These are phyloP conservation scores for Bipolaris sorokiniana DNA, from an alignment of 2,329 filamentous ascomycete genomes.

Conservation along the genomic window DNA sequence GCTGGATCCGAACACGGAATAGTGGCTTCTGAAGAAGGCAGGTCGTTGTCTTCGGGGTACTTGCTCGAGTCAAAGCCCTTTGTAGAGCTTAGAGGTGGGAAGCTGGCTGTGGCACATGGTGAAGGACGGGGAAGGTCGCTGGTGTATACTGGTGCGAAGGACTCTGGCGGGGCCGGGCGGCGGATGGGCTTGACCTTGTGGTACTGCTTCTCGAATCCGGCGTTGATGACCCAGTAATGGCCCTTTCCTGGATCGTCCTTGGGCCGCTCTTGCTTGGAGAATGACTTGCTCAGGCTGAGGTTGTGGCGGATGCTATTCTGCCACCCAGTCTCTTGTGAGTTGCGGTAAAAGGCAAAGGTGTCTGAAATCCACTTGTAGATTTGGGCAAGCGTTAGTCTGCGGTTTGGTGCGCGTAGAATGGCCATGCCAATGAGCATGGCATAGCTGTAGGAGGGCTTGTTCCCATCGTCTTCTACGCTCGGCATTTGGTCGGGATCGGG, in stretches of 20 bases:
- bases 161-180: conserved; percentile 55
- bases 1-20: conserved; percentile 59
- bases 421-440: conserved; percentile 96
- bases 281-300: conserved; percentile 93
- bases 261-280: conserved; percentile 91
- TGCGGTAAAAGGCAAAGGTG: conserved; percentile 83
- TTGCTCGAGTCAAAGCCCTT: conserved; percentile 58
- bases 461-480: conserved; percentile 79
- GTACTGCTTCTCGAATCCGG: conserved; percentile 88
- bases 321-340: conserved; percentile 84
- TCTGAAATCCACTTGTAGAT: conserved; percentile 99
- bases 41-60: conserved; percentile 58
- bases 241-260: conserved; percentile 98
- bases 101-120: conserved; percentile 47
- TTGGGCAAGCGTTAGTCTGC: conserved; percentile 85
- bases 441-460: conserved; percentile 91
- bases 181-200: conserved; percentile 81
- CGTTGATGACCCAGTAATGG: conserved; percentile 93
- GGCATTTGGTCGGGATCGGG: conserved; percentile 83
- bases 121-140: conserved; percentile 46
- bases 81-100: conserved; percentile 46
- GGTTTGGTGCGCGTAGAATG: conserved; percentile 82
- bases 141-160: conserved; percentile 41
- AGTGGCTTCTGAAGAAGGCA: conserved; percentile 58
- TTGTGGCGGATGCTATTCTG: conserved; percentile 99